These are phyloP conservation scores for Rutidosis leptorrhynchoides DNA, from an alignment of 129 eudicot genomes.

Conservation along the genomic window DNA sequence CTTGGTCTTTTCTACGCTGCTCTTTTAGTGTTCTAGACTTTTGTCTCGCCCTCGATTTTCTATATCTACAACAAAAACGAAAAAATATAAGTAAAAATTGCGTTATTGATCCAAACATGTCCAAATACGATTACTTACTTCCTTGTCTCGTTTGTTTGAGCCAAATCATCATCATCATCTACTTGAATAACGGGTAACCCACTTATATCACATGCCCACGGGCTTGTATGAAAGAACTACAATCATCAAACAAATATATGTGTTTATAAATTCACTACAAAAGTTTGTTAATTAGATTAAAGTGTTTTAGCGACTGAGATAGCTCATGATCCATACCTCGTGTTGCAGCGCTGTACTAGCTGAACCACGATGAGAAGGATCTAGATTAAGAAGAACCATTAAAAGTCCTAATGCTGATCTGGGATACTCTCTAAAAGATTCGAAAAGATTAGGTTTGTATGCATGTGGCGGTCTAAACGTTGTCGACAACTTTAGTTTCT, in stretches of 20 bases:
- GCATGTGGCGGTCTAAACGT: constrained; percentile 68
- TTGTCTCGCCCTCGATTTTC: constrained; percentile 46
- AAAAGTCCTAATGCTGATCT: constrained; percentile 56
- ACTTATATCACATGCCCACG: constrained; percentile 65
- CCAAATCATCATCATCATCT: constrained; percentile 49
- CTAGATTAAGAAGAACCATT: constrained; percentile 54
- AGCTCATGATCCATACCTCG: constrained; percentile 37
- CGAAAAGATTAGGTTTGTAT: constrained; percentile 51
- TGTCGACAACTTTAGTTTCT: constrained; percentile 48
- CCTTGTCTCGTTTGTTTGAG: constrained; percentile 31
- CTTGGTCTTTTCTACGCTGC: constrained; percentile 33
- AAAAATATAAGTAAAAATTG: not conserved
- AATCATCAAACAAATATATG: constrained; percentile 9
- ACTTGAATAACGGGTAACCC: constrained; percentile 54
- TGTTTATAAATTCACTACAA: not conserved
- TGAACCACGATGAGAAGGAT: constrained; percentile 56
- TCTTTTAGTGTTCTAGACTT: constrained; percentile 37
- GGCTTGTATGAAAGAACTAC: constrained; percentile 71
- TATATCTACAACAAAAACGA: constrained; percentile 31
- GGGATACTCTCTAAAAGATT: constrained; percentile 54
- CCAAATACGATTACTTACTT: constrained; percentile 36
- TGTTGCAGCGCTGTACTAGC: constrained; percentile 60
- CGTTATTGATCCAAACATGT: not conserved
- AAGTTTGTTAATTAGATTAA: not conserved
- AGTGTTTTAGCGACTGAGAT: not conserved